Conservation (phyloP, 129 eudicot genomes). For the Deinandra increscens region DNA sequence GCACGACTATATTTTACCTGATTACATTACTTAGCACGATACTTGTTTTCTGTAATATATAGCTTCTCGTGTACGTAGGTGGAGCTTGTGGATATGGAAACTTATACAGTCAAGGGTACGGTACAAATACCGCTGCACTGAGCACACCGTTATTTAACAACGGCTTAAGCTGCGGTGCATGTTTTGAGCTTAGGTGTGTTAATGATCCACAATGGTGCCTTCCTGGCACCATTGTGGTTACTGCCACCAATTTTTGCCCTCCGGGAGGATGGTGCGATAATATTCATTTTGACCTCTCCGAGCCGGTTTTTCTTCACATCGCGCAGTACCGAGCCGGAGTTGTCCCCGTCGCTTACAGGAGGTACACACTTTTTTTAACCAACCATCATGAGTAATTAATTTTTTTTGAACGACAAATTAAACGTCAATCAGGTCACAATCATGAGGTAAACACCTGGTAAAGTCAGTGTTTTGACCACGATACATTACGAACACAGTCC, state of each 20-base stretch:
- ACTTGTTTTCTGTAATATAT: too few species aligned
- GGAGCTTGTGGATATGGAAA: constrained; percentile 93
- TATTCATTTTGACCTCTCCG: constrained; percentile 73
- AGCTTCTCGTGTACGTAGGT: too few species aligned
- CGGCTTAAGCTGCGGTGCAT: constrained; percentile 77
- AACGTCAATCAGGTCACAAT: too few species aligned
- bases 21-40: too few species aligned
- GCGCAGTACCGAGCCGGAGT: constrained; percentile 83
- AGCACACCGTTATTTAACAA: constrained; percentile 75
- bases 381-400: background rate
- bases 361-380: constrained; percentile 32
- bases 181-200: constrained; percentile 56
- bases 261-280: constrained; percentile 82
- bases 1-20: too few species aligned
- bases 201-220: constrained; percentile 65
- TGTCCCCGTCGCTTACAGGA: constrained; percentile 73
- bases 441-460: too few species aligned
- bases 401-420: too few species aligned
- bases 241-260: constrained; percentile 90
- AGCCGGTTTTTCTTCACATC: constrained; percentile 66
- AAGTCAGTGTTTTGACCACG: too few species aligned
- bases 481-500: too few species aligned
- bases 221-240: constrained; percentile 55
- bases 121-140: constrained; percentile 74
- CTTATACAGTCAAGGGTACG: constrained; percentile 68